phyloP scores from a whole-genome alignment of 2,329 filamentous ascomycete species.

The Penicillium sp. region DNA sequence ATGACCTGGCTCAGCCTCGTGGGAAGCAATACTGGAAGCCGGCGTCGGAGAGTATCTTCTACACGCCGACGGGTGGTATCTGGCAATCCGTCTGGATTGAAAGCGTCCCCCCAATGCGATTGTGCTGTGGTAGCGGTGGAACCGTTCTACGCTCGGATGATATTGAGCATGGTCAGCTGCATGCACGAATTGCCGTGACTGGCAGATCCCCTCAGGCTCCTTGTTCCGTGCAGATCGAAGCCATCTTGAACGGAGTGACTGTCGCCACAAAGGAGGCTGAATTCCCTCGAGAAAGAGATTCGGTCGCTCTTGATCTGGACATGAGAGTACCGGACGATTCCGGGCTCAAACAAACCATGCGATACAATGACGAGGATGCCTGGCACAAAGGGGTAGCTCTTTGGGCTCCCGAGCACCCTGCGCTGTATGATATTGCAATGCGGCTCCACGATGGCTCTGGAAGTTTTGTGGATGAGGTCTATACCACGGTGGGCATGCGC shows the following conservation, averaged over 20 bases:
- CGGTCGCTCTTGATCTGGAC: conserved; percentile 43
- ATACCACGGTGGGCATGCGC: conserved; percentile 56
- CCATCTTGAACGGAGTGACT: conserved; percentile 44
- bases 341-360: conserved; percentile 20
- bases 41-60: conserved; percentile 55
- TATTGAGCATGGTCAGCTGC: conserved; percentile 47
- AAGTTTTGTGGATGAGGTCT: conserved; percentile 45
- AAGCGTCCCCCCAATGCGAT: conserved; percentile 44
- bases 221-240: conserved; percentile 50
- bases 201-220: conserved; percentile 28
- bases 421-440: conserved; percentile 57
- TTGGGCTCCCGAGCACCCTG: conserved; percentile 62
- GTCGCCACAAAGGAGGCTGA: conserved; percentile 44
- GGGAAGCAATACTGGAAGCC: conserved; percentile 62
- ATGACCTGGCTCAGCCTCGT: conserved; percentile 58
- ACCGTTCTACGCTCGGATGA: conserved; percentile 55
- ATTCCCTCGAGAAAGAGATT: conserved; percentile 47
- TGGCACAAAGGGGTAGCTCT: conserved; percentile 55
- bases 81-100: conserved; percentile 72
- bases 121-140: conserved; percentile 54
- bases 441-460: conserved; percentile 42
- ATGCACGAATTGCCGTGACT: conserved; percentile 46
- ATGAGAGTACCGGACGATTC: conserved; percentile 43
- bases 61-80: conserved; percentile 65
- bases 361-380: conserved; percentile 42